Conservation (phyloP, 768 basidiomycete species). For the Sarcomyxa edulis region DNA sequence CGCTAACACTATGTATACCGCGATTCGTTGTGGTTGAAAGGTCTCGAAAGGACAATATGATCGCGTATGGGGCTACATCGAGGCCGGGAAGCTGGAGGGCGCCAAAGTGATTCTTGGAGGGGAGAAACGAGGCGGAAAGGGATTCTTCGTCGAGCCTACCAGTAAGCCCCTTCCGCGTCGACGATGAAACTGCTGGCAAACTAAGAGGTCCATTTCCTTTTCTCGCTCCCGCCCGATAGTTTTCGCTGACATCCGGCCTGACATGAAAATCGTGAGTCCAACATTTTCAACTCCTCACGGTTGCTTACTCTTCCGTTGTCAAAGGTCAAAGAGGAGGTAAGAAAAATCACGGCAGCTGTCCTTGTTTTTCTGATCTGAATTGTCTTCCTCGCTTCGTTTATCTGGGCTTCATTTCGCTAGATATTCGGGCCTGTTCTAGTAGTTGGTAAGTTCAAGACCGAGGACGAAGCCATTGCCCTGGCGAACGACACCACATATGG, state of each 20-base stretch:
- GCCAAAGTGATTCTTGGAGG: conserved; percentile 81
- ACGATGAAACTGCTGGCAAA: background rate
- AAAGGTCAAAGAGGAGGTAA: conserved; percentile 69
- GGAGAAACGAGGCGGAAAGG: conserved; percentile 65
- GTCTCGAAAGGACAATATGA: conserved; percentile 84
- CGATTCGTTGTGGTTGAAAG: conserved; percentile 27
- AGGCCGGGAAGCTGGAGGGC: conserved; percentile 78
- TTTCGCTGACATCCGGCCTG: conserved; percentile 70
- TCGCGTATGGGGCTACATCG: conserved; percentile 84
- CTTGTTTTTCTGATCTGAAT: conserved; percentile 3
- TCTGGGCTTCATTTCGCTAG: conserved; percentile 28
- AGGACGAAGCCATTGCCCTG: conserved; percentile 77
- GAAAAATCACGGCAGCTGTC: conserved; percentile 3
- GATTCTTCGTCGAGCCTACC: conserved; percentile 88
- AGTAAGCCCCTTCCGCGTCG: conserved; percentile 39
- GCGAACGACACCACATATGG: conserved; percentile 92
- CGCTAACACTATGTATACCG: background rate
- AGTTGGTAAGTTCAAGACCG: conserved; percentile 78
- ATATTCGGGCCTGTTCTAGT: conserved; percentile 94
- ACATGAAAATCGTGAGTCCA: conserved; percentile 79
- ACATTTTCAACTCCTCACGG: background rate
- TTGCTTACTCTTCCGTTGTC: conserved; percentile 5
- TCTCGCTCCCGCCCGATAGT: conserved; percentile 52
- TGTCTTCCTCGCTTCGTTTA: conserved; percentile 6
- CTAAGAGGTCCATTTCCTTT: conserved; percentile 8